These are phyloP conservation scores for Penicillium egyptiacum DNA, from an alignment of 495 filamentous ascomycete species.

Conservation along the genomic window DNA sequence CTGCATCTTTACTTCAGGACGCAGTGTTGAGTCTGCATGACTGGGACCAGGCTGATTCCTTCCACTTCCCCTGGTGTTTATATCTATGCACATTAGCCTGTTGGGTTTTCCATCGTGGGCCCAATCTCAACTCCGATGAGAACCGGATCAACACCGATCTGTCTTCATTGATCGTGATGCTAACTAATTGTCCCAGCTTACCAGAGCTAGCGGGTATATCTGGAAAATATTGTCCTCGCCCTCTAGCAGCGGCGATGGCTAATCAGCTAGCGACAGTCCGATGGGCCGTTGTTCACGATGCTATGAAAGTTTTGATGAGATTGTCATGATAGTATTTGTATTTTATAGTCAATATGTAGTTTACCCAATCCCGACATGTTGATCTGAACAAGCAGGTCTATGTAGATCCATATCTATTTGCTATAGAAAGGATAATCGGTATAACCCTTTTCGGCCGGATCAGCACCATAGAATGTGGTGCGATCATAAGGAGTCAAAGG, in stretches of 20 bases:
- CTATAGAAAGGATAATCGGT: slow-evolving; percentile 60
- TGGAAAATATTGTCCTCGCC: slow-evolving; percentile 34
- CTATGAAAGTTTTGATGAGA: slow-evolving; percentile 49
- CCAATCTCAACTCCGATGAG: slow-evolving; percentile 7
- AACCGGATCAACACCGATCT: slow-evolving; percentile 26
- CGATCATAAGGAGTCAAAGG: slow-evolving; percentile 56
- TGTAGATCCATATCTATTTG: slow-evolving; percentile 28
- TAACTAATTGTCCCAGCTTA: slow-evolving; percentile 35
- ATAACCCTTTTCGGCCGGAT: slow-evolving; percentile 56
- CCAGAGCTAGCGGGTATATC: slow-evolving; percentile 28
- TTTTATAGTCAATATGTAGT: background rate
- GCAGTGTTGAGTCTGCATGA: slow-evolving; percentile 49
- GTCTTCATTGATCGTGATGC: slow-evolving; percentile 37
- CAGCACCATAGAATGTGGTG: slow-evolving; percentile 55
- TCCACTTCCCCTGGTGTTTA: slow-evolving; percentile 58
- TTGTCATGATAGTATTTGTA: slow-evolving; percentile 21
- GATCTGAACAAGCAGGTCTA: slow-evolving; percentile 22
- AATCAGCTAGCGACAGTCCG: slow-evolving; percentile 52
- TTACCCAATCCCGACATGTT: slow-evolving; percentile 5
- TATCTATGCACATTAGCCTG: slow-evolving; percentile 55
- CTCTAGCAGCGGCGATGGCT: slow-evolving; percentile 49
- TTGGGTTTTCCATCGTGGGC: slow-evolving; percentile 52
- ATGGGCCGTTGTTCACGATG: slow-evolving; percentile 59
- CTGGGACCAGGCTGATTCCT: slow-evolving; percentile 51
- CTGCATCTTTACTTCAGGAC: slow-evolving; percentile 46